These are phyloP conservation scores for Cystobasidium onofrii DNA, from an alignment of 768 basidiomycete species.

Conservation along the genomic window DNA sequence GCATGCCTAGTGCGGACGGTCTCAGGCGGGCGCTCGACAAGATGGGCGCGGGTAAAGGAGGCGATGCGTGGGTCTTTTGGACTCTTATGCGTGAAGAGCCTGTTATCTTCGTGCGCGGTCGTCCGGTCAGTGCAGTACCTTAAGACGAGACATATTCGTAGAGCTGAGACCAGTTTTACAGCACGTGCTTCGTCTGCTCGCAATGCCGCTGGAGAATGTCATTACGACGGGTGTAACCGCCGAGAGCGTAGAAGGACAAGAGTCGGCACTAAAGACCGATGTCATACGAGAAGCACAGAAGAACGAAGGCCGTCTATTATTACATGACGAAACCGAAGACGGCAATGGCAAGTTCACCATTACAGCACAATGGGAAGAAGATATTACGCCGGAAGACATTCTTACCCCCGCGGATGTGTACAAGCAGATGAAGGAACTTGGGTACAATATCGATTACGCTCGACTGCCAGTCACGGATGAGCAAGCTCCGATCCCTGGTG, in stretches of 20 bases:
- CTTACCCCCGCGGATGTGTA: constrained; percentile 59
- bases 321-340: constrained; percentile 94
- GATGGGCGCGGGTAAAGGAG: constrained; percentile 72
- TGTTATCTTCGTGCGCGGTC: constrained; percentile 75
- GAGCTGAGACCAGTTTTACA: constrained; percentile 47
- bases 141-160: not conserved
- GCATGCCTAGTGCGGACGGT: constrained; percentile 91
- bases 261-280: constrained; percentile 74
- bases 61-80: constrained; percentile 72
- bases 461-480: constrained; percentile 32
- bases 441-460: constrained; percentile 56
- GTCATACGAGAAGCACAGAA: constrained; percentile 66
- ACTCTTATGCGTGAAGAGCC: constrained; percentile 64
- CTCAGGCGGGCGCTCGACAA: constrained; percentile 67
- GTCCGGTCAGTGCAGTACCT: constrained; percentile 6
- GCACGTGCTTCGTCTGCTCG: constrained; percentile 79
- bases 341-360: constrained; percentile 80
- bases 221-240: constrained; percentile 96
- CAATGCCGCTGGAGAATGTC: constrained; percentile 85
- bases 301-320: constrained; percentile 63
- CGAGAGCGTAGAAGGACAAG: constrained; percentile 82
- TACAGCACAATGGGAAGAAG: constrained; percentile 85
- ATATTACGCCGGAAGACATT: constrained; percentile 58
- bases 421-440: constrained; percentile 51
- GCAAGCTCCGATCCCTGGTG: constrained; percentile 59